Conservation (phyloP, 106 monocot genomes). For the Alisma plantagoaquatica region DNA sequence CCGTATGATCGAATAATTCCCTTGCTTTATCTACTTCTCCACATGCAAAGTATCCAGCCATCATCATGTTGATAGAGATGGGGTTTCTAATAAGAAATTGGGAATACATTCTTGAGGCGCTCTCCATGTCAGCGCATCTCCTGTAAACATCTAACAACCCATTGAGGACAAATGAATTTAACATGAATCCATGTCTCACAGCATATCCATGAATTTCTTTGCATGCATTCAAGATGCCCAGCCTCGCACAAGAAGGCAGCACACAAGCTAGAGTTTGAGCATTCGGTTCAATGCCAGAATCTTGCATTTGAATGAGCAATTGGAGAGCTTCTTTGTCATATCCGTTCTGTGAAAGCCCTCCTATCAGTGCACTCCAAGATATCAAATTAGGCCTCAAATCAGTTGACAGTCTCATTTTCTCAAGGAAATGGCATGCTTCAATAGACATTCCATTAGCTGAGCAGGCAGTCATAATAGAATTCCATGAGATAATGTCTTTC, state of each 20-base stretch:
- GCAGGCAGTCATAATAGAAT: slow-evolving; percentile 27
- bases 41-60: slow-evolving; percentile 34
- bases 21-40: slow-evolving; percentile 28
- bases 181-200: slow-evolving; percentile 15
- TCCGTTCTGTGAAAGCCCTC: slow-evolving; percentile 28
- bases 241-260: slow-evolving; percentile 29
- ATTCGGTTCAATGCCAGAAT: slow-evolving; percentile 24
- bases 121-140: slow-evolving; percentile 30
- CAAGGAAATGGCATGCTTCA: slow-evolving; percentile 19
- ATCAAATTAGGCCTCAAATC: slow-evolving; percentile 21
- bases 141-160: slow-evolving; percentile 42
- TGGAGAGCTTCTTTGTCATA: slow-evolving; percentile 27
- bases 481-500: slow-evolving; percentile 36
- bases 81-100: slow-evolving; percentile 19
- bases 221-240: slow-evolving; percentile 9
- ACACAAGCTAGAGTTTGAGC: slow-evolving; percentile 26
- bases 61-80: slow-evolving; percentile 38
- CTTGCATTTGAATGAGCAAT: slow-evolving; percentile 20
- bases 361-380: slow-evolving; percentile 41
- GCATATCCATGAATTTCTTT: slow-evolving; percentile 41
- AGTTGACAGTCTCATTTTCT: slow-evolving; percentile 16
- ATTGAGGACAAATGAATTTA: slow-evolving; percentile 28
- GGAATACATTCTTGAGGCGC: slow-evolving; percentile 22
- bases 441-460: slow-evolving; percentile 21
- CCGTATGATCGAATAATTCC: slow-evolving; percentile 36